Conservation (phyloP, 768 basidiomycete genomes). For the Trametes cingulata region DNA sequence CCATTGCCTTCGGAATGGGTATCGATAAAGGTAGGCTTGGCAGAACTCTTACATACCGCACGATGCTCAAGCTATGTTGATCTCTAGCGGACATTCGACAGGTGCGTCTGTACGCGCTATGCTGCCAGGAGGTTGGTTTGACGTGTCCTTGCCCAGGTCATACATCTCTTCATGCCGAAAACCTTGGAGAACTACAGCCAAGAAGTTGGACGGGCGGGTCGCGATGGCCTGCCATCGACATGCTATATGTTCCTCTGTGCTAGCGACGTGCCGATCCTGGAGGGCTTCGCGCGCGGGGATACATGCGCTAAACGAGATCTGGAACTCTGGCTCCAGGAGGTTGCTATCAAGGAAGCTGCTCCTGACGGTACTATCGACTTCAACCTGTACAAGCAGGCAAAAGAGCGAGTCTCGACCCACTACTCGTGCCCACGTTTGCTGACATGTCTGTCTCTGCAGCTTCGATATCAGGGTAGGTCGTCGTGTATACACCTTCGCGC, state of each 20-base stretch:
- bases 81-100: conserved; percentile 38
- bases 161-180: conserved; percentile 46
- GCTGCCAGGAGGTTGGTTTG: too few species aligned
- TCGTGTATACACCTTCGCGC: background rate
- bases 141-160: conserved; percentile 30
- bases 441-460: conserved; percentile 21
- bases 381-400: conserved; percentile 43
- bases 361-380: conserved; percentile 42
- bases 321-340: conserved; percentile 44
- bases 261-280: conserved; percentile 45
- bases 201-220: conserved; percentile 47
- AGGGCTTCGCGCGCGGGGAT: conserved; percentile 51
- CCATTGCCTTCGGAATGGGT: conserved; percentile 51
- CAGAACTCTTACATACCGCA: background rate
- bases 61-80: background rate
- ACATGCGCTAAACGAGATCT: conserved; percentile 43
- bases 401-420: conserved; percentile 31
- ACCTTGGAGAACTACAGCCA: conserved; percentile 49
- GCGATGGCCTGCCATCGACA: conserved; percentile 43
- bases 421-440: background rate
- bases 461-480: conserved; percentile 42
- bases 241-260: conserved; percentile 48
- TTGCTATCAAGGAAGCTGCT: conserved; percentile 37
- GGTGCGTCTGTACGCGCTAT: conserved; percentile 19
- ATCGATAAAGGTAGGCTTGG: conserved; percentile 39